Conservation (phyloP, 208 protist species). For the Leishmania mexicana region DNA sequence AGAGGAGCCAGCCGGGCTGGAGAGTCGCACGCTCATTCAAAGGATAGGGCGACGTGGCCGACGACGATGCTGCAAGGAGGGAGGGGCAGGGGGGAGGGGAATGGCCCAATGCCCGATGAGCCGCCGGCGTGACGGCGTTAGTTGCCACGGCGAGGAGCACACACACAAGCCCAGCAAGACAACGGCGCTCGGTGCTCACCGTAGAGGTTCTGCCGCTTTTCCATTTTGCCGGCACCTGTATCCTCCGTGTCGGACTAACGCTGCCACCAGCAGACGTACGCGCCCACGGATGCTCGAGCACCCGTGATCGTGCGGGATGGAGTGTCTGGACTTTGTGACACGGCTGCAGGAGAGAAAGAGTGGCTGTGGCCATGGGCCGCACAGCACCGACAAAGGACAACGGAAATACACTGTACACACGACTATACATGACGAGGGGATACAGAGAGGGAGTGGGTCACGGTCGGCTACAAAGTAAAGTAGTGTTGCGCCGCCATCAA, state of each 20-base stretch:
- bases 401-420: too few relatives aligned
- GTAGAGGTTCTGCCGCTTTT: neutral
- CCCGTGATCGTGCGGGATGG: neutral
- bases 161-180: neutral
- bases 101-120: neutral
- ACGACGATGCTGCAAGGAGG: neutral
- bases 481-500: too few relatives aligned
- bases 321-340: too few relatives aligned
- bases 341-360: too few relatives aligned
- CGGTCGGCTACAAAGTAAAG: too few relatives aligned
- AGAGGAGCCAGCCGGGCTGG: too few relatives aligned
- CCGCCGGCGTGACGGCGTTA: neutral
- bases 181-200: neutral
- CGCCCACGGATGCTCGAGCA: neutral
- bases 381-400: too few relatives aligned
- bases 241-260: neutral
- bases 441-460: too few relatives aligned
- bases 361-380: too few relatives aligned
- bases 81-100: neutral
- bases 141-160: neutral
- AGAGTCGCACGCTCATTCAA: neutral
- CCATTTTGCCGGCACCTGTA: neutral
- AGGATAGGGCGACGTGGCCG: neutral
- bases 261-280: neutral
- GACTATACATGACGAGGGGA: too few relatives aligned